Evolutionary conservation across 2,329 filamentous ascomycete species (phyloP), one percentile per base, ranked within the genome.

Genomic region (Pseudogymnoascus sp.): DNA sequence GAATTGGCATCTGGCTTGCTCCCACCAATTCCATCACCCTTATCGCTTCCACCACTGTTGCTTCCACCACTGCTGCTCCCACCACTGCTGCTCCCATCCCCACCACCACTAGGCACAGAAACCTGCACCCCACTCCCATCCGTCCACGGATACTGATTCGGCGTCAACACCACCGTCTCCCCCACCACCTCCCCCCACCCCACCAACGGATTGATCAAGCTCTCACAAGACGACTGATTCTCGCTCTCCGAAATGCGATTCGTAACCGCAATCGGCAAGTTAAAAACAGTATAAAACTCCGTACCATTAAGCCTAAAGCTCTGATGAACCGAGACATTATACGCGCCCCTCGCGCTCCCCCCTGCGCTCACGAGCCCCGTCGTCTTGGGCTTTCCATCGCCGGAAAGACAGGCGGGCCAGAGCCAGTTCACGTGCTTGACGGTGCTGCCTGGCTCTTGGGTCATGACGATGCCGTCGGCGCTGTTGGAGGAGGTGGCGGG

Each of bases 371-470:
- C n/a, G 64, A 63, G 6, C 41, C 62, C n/a, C 54, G 63, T 16
- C 64, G 75, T 72, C 1, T 73, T 69, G 25, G 80, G 77, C 67
- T 80, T 73, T 2, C 84, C 85, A 61, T 86, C 77, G 16, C 87
- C 87, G 2, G 85, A 83, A 0, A 90, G 77, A 69, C 88, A 90
- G 65, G 83, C 81, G 0, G 88, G 88, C 87, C 87, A 90, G 19
- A 83, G 77, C 85, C 88, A 90, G 71, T 87, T 86, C 66, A 90
- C 80, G 71, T 90, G 87, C 72, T 90, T 90, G 48, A 90, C 88
- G 0, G 88, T 90, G 71, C 86, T 88, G 3, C 83, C 82, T 0
- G 80, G 75, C 71, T 90, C 87, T 67, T 87, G 83, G 28, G 76
- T 73, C 77, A 90, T 82, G 63, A 90, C 86, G 61, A 86, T 79